Evolutionary conservation across 108 stramenopile species (phyloP), one percentile per base, ranked within the genome.

Genomic region (Cylindrotheca closterium): DNA sequence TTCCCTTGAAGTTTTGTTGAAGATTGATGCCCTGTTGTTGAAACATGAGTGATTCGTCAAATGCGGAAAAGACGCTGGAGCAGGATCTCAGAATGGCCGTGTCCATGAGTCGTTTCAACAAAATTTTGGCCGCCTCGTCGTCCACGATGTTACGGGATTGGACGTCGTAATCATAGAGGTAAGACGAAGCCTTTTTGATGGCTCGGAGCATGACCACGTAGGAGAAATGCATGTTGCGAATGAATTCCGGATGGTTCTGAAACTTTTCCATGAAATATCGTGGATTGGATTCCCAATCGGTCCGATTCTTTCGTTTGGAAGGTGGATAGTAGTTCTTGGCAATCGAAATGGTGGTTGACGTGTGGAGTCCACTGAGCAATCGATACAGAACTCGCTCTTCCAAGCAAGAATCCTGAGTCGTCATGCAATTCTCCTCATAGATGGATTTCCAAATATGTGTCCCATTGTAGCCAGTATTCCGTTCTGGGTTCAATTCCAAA

Each of bases 391-490:
- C 94, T 1, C 92, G 81, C 69, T 96, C 92, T 71, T 98, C 97
- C 48, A 92, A 83, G 78, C 96, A 97, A n/a, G 62, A 45, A 23
- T 75, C 74, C 18, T 50, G 32, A 32, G 65, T 77, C 28, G 78
- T 74, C 19, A 91, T 75, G 70, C 96, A 95, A 67, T 97, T 97
- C 73, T 97, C 95, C 58, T 91, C 79, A 65, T 96, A 96, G 55
- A 96, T 93, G 45, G 89, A 88, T 48, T 78, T 85, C 96, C 95
- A 96, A 51, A 95, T 88, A 55, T 93, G 91, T 0, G 83, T 86
- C 0, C 95, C 97, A 56, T 95, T 91, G 83, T 97, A 97, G 24
- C 93, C 94, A 8, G 97, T 98, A 76, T 94, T 94, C n/a, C 86
- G 72, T 64, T 98, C 97, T 0, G 94, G 95, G 67, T 98, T 98